Evolutionary conservation across 768 basidiomycete genomes (phyloP).

Genomic region (Serpula lacrymans): DNA sequence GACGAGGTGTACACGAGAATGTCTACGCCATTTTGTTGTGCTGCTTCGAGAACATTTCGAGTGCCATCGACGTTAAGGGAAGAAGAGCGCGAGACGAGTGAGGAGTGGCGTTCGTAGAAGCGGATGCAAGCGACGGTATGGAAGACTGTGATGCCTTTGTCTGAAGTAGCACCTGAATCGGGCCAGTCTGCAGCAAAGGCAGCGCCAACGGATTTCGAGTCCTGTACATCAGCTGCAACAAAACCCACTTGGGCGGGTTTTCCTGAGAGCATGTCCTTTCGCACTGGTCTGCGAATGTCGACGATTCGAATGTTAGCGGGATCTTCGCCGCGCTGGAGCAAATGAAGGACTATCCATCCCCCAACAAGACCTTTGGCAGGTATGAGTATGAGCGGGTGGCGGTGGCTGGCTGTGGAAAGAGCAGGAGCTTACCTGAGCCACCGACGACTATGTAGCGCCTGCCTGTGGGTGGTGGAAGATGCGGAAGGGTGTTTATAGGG

Average conservation of each 20-base stretch:
- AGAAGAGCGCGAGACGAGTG: slow-evolving; percentile 31
- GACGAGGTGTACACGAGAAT: slow-evolving; percentile 38
- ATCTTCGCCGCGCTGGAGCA: slow-evolving; percentile 37
- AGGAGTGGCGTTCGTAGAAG: slow-evolving; percentile 35
- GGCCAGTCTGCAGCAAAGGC: slow-evolving; percentile 38
- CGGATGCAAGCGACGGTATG: slow-evolving; percentile 41
- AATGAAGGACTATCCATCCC: slow-evolving; percentile 42
- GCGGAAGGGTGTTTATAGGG: neutral
- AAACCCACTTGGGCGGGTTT: slow-evolving; percentile 30
- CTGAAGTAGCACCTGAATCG: slow-evolving; percentile 2
- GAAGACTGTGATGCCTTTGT: slow-evolving; percentile 35
- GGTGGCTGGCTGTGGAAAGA: neutral
- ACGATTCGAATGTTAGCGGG: slow-evolving; percentile 34
- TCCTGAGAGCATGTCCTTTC: slow-evolving; percentile 32
- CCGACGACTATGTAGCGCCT: slow-evolving; percentile 39
- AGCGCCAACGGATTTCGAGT: slow-evolving; percentile 26
- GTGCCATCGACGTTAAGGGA: slow-evolving; percentile 37
- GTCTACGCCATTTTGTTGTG: slow-evolving; percentile 25
- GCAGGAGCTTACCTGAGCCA: slow-evolving; percentile 25
- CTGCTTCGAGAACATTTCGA: slow-evolving; percentile 33
- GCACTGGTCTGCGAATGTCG: slow-evolving; percentile 35
- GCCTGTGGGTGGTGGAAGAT: slow-evolving; percentile 36
- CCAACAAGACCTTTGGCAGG: slow-evolving; percentile 37
- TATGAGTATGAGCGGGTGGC: neutral
- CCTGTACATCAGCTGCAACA: slow-evolving; percentile 29